phyloP scores from a whole-genome alignment of 306 rosid species.

The Castanospermum australe region DNA sequence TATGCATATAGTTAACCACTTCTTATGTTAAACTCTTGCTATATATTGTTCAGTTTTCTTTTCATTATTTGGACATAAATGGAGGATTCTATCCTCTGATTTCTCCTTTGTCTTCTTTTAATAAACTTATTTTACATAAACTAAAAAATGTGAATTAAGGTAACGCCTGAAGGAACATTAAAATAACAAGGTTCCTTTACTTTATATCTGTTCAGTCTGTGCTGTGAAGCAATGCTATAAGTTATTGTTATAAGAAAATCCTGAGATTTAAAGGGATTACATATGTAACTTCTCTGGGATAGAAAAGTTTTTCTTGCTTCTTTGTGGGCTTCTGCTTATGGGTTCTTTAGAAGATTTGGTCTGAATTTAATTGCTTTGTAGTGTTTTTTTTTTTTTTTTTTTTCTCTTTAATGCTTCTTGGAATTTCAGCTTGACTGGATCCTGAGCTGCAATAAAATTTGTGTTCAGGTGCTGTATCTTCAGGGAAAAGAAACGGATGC shows the following conservation, averaged over 20 bases:
- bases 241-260: neutral
- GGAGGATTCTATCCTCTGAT: neutral
- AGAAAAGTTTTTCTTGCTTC: neutral
- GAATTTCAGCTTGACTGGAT: neutral
- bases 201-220: neutral
- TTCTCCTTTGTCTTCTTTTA: neutral
- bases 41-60: neutral
- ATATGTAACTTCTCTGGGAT: neutral
- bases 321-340: neutral
- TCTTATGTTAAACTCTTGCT: neutral
- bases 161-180: neutral
- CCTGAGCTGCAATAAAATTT: slow-evolving; percentile 19
- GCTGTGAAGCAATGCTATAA: neutral
- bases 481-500: slow-evolving; percentile 80
- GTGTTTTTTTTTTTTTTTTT: neutral
- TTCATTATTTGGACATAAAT: neutral
- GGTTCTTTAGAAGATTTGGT: slow-evolving; percentile 7
- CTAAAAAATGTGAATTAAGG: neutral
- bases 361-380: neutral
- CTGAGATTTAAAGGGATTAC: neutral
- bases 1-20: neutral
- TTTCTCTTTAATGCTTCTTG: slow-evolving; percentile 2
- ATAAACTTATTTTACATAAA: neutral
- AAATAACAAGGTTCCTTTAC: slow-evolving; percentile 1
- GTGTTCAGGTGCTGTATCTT: slow-evolving; percentile 69